Evolutionary conservation across 2,329 filamentous ascomycete species (phyloP), one percentile per base, ranked within the genome.

Genomic region (Diplodia seriata): DNA sequence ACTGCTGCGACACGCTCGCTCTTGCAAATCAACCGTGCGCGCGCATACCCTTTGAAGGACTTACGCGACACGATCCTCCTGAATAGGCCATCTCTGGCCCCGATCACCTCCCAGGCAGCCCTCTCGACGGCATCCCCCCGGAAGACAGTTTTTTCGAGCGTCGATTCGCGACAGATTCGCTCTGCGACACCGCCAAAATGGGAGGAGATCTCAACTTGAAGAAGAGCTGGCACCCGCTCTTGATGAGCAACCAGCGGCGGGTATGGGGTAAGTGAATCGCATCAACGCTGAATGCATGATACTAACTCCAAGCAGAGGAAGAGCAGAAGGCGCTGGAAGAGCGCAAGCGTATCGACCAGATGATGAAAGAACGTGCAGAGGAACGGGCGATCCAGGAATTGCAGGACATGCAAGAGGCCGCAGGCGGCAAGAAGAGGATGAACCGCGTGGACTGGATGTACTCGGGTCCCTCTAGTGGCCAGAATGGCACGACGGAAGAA

Each of bases 371-470:
- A 80, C 90, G 97, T 72, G 93, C 94, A 72, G 94, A 98, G 78
- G 96, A 99, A 82, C 89, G 94, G 56, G 90, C 91, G 57, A 91
- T 97, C 72, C 93, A 97, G 78, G 94, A 98, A 78, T 87, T 98
- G 1, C 92, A 97, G 79, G 88, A 89, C 64, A 86, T 98, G 72
- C 92, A 97, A 68, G 95, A 97, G 80, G 90, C 91, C 2, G 91
- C 93, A 0, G 95, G 95, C 47, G 93, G 94, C 67, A 88, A 87
- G 74, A 94, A 93, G 76, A 86, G 90, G 65, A 82, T 91, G 36
- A 90, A 94, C 73, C 89, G 93, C 43, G 94, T 99, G 31, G 95
- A 98, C 75, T 99, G 95, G 92, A 97, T 99, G 93, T 99, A 99
- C 80, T 89, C 91, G 73, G 94, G 94, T 1, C 93, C 95, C 8